A percentile compares a stretch with the other conserved stretches of the same genome.
phyloP scores from a whole-genome alignment of 345 rosid species.

The Brassica napus region DNA sequence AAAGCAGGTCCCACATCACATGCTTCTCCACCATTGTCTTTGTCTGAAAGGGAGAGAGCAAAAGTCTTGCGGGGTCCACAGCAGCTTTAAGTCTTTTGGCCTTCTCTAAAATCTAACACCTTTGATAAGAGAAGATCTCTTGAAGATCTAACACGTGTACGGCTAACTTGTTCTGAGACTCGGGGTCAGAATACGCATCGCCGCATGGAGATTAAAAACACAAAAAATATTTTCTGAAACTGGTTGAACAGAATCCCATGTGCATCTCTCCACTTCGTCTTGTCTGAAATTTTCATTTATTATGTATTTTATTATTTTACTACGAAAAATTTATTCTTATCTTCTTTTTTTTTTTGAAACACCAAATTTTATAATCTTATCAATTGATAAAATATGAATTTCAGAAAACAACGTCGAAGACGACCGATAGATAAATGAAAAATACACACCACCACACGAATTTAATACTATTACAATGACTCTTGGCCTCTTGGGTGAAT shows the following conservation, averaged over 20 bases:
- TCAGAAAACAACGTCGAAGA: neutral
- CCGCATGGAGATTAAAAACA: conserved; percentile 28
- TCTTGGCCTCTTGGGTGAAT: neutral
- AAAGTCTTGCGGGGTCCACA: conserved; percentile 31
- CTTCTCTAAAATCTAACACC: neutral
- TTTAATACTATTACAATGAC: neutral
- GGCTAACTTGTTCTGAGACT: neutral
- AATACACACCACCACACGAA: neutral
- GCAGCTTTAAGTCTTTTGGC: conserved; percentile 16
- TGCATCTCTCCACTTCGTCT: conserved; percentile 42
- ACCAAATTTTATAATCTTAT: neutral
- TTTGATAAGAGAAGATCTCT: conserved; percentile 8
- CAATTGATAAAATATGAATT: neutral
- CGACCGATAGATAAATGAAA: neutral
- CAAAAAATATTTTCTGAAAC: conserved; percentile 29
- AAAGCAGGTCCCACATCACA: conserved; percentile 32
- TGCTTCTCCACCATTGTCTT: conserved; percentile 42
- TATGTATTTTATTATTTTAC: neutral
- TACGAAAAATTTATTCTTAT: neutral
- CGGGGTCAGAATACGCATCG: conserved; percentile 27
- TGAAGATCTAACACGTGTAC: conserved; percentile 35
- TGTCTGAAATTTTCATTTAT: conserved; percentile 22
- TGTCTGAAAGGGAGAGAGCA: conserved; percentile 36
- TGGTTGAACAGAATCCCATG: conserved; percentile 43
- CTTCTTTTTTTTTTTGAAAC: too few relatives aligned